Evolutionary conservation across 495 filamentous ascomycete species (phyloP).

Genomic region (Aspergillus mulundensis): DNA sequence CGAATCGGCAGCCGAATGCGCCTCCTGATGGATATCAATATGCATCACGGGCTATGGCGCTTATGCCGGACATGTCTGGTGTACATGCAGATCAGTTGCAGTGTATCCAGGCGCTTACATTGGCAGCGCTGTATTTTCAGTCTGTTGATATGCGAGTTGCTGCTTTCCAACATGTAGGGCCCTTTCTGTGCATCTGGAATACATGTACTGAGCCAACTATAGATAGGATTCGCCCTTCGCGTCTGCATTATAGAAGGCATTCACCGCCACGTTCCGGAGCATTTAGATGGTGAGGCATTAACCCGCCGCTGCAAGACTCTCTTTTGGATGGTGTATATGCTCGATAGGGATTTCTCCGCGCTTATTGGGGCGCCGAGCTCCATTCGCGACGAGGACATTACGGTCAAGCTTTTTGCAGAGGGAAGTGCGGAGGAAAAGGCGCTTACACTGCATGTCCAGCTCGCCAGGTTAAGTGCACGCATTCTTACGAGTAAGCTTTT

Average conservation of each 20-base stretch:
- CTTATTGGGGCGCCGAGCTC: slow-evolving; percentile 34
- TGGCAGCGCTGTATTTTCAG: no score
- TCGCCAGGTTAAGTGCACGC: slow-evolving; percentile 27
- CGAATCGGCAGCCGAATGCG: no score
- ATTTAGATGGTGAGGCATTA: slow-evolving; percentile 20
- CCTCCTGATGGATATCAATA: no score
- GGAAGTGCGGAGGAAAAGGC: slow-evolving; percentile 24
- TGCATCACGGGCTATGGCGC: no score
- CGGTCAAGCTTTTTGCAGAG: slow-evolving; percentile 28
- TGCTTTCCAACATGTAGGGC: no score
- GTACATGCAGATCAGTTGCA: no score
- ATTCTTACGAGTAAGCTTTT: slow-evolving; percentile 25
- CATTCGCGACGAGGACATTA: slow-evolving; percentile 38
- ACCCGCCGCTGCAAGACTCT: slow-evolving; percentile 30
- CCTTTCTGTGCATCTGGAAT: no score
- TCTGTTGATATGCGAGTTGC: no score
- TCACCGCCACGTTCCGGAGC: slow-evolving; percentile 31
- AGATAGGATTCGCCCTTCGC: no score
- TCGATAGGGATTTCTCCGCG: slow-evolving; percentile 35
- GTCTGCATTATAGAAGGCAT: slow-evolving; percentile 36
- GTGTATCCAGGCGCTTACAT: no score
- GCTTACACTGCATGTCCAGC: slow-evolving; percentile 29
- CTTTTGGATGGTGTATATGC: slow-evolving; percentile 41
- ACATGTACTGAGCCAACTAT: no score
- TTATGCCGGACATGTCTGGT: no score